These are phyloP conservation scores for Tuber umbilicatum DNA, from an alignment of 495 filamentous ascomycete species.

Conservation along the genomic window DNA sequence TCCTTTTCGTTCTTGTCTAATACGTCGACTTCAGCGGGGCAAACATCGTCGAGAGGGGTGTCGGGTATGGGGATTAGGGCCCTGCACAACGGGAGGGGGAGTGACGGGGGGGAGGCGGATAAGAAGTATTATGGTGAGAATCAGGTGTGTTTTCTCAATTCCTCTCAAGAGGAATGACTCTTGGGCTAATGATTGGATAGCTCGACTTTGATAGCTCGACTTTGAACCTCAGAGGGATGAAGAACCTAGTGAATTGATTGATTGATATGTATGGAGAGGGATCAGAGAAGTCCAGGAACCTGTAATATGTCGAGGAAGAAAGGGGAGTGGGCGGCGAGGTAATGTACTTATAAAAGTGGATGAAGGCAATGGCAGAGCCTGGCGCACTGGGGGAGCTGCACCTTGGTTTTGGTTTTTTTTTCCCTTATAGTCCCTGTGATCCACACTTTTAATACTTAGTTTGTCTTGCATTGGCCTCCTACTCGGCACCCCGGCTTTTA, in stretches of 20 bases:
- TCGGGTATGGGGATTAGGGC: conserved; percentile 51
- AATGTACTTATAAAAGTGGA: too few relatives aligned
- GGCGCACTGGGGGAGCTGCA: too few relatives aligned
- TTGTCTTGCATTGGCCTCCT: too few relatives aligned
- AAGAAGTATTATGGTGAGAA: conserved; percentile 65
- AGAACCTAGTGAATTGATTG: not conserved
- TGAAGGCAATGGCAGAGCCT: too few relatives aligned
- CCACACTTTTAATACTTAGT: too few relatives aligned
- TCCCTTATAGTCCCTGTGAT: too few relatives aligned
- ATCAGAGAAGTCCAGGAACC: too few relatives aligned
- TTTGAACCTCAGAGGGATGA: conserved; percentile 35
- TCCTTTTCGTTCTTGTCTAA: not conserved
- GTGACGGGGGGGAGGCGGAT: conserved; percentile 41
- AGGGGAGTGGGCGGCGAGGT: too few relatives aligned
- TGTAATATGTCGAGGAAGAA: too few relatives aligned
- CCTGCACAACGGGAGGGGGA: conserved; percentile 52
- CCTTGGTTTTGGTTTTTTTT: too few relatives aligned
- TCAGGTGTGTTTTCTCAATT: conserved; percentile 48
- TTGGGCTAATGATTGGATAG: conserved; percentile 15
- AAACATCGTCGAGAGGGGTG: conserved; percentile 28
- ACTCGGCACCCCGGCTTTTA: too few relatives aligned
- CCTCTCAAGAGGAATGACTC: not conserved
- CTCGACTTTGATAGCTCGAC: conserved; percentile 38
- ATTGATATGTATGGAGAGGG: not conserved
- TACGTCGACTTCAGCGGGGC: not conserved